Evolutionary conservation across 768 basidiomycete species (phyloP), one percentile per base, ranked within the genome.

Genomic region (Lyophyllum decastes): DNA sequence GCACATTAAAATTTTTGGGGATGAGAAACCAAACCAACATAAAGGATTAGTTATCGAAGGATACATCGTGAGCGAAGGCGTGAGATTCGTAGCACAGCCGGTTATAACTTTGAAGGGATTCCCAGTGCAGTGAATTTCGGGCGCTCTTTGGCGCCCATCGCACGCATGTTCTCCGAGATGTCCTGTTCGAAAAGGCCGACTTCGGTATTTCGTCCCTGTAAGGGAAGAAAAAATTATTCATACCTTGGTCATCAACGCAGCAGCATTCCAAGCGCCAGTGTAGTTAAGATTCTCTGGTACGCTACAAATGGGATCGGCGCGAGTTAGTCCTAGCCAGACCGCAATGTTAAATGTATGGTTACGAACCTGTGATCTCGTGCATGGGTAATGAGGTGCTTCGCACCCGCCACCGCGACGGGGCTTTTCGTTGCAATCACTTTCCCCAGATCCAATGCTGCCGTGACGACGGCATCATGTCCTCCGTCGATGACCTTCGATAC

Each of bases 381-480:
- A 72, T 96, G 92, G 14, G 82, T 76, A 49, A 96, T 76, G 0
- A 95, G 71, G 56, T 84, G 85, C 74, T 96, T 97, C 6, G 92
- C 87, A 1, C 89, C 85, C 0, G 80, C 61, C 0, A 92, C 85
- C 0, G 94, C 94, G 2, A 95, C 73, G 0, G 94, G 94, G 33
- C 87, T 89, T 73, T 95, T 95, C 21, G 63, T 60, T 34, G 90
- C 89, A 26, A 95, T 89, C 1, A 79, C 65, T 55, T 73, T 73
- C 0, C 90, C 94, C 14, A 90, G 73, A 14, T 81, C 76, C n/a
- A 94, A 57, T 0, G 92, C 90, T 0, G 81, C 86, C 4, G 72
- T 68, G 4, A 89, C 70, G 0, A 95, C 94, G 43, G 85, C 88
- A 0, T 82, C 80, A 22, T 80, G 74, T 0, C 86, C 82, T 0